A percentile compares a stretch with the other conserved stretches of the same genome.
Evolutionary conservation across 345 rosid species (phyloP).

Genomic region (Triadica sebifera): DNA sequence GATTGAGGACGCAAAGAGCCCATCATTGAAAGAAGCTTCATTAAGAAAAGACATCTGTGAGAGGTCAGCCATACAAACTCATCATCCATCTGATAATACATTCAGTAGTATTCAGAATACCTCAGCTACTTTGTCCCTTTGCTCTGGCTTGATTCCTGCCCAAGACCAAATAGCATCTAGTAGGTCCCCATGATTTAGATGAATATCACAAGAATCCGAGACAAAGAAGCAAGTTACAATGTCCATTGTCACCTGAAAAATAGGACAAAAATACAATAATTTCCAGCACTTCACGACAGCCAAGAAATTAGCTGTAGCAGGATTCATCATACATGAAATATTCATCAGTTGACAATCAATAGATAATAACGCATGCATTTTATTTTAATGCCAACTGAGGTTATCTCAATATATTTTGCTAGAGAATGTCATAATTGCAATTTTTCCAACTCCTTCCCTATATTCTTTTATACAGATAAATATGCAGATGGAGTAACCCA

Average conservation of each 20-base stretch:
- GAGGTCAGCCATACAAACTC: constrained; percentile 20
- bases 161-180: constrained; percentile 94
- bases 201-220: constrained; percentile 71
- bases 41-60: constrained; percentile 29
- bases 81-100: constrained; percentile 7
- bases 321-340: background rate
- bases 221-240: constrained; percentile 54
- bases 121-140: constrained; percentile 90
- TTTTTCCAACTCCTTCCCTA: background rate
- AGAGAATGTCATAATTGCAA: background rate
- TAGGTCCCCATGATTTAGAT: constrained; percentile 87
- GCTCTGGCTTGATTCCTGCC: constrained; percentile 85
- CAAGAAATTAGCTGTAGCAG: background rate
- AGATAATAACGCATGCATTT: background rate
- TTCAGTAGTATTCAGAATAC: constrained; percentile 29
- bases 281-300: background rate
- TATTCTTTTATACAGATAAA: background rate
- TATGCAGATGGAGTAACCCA: background rate
- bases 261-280: constrained; percentile 10
- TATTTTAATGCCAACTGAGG: background rate
- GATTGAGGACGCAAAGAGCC: constrained; percentile 88
- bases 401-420: background rate
- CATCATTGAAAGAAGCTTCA: constrained; percentile 92
- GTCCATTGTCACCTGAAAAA: constrained; percentile 70
- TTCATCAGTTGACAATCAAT: background rate